Evolutionary conservation across 257 asterid species (phyloP).

Genomic region (Parsonsia alboflavescens): DNA sequence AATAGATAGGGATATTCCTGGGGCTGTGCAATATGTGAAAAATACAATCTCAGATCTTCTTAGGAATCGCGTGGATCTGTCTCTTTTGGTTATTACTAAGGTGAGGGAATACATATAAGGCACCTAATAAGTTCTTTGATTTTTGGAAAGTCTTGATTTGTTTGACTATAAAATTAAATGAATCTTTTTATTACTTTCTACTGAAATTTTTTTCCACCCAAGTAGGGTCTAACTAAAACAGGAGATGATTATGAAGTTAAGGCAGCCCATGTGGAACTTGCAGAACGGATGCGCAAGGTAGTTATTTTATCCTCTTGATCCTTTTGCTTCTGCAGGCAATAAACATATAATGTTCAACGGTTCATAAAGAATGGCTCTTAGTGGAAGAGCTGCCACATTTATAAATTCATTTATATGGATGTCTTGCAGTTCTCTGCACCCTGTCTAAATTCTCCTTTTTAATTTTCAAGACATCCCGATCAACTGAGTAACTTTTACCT

Average conservation of each 20-base stretch:
- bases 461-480: background rate
- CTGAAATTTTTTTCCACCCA: constrained; percentile 19
- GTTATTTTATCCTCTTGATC: constrained; percentile 5
- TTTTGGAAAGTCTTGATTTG: background rate
- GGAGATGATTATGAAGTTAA: constrained; percentile 98
- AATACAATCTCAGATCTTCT: constrained; percentile 93
- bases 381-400: background rate
- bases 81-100: constrained; percentile 97
- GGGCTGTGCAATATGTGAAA: constrained; percentile 96
- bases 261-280: constrained; percentile 97
- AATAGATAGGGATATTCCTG: constrained; percentile 85
- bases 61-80: constrained; percentile 96
- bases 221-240: constrained; percentile 91
- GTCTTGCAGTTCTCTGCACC: background rate
- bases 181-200: background rate
- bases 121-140: background rate
- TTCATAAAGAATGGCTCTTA: background rate
- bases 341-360: background rate
- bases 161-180: background rate
- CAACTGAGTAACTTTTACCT: background rate
- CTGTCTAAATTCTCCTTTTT: background rate
- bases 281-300: constrained; percentile 99
- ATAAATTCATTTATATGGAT: background rate
- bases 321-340: background rate
- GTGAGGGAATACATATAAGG: constrained; percentile 28